Evolutionary conservation across 192 early-diverging fungal species (phyloP).

Genomic region (Coemansia sp.): DNA sequence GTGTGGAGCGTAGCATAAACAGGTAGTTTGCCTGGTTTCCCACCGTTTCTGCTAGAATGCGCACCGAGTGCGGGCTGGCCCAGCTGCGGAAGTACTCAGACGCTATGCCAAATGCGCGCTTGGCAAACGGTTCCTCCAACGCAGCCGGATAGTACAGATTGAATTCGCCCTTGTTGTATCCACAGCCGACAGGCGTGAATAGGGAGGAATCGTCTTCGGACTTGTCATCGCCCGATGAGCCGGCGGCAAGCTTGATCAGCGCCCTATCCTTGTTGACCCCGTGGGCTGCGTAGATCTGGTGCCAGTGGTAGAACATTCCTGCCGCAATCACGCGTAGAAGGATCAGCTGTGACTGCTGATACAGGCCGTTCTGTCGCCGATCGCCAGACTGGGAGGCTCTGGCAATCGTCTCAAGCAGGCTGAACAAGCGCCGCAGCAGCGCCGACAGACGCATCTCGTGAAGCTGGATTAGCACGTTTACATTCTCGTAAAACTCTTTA

Average conservation of each 20-base stretch:
- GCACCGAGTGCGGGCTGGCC: conserved; percentile 39
- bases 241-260: conserved; percentile 17
- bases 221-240: conserved; percentile 20
- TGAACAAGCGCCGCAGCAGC: conserved; percentile 67
- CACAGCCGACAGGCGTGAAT: conserved; percentile 16
- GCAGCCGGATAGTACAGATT: conserved; percentile 42
- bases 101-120: conserved; percentile 47
- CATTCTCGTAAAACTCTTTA: conserved; percentile 76
- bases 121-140: conserved; percentile 55
- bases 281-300: conserved; percentile 59
- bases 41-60: conserved; percentile 41
- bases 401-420: conserved; percentile 71
- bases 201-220: conserved; percentile 18
- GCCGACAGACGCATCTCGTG: conserved; percentile 73
- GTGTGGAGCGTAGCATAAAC: conserved; percentile 44
- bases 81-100: conserved; percentile 53
- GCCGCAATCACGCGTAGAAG: conserved; percentile 77
- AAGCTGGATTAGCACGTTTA: conserved; percentile 72
- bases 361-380: conserved; percentile 46
- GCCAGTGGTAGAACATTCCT: conserved; percentile 87
- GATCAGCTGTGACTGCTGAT: conserved; percentile 85
- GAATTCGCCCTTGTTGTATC: conserved; percentile 44
- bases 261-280: conserved; percentile 38
- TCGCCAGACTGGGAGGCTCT: conserved; percentile 55
- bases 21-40: conserved; percentile 48